These are phyloP conservation scores for Blastocystis sp. DNA, from an alignment of 352 stramenopile genomes.

Conservation along the genomic window DNA sequence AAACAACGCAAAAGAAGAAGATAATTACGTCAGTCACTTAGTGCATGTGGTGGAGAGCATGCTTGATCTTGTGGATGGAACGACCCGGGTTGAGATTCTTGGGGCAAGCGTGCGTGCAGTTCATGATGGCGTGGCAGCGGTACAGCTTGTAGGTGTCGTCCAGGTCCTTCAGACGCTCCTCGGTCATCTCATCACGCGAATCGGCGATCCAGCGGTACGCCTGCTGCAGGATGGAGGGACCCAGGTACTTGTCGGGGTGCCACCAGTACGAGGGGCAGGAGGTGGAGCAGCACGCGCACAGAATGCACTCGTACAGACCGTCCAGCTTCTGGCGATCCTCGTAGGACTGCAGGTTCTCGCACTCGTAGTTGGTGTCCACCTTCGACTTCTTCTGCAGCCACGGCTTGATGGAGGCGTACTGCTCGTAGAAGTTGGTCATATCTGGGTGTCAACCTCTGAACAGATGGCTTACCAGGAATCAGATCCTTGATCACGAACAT, in stretches of 20 bases:
- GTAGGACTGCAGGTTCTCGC: conserved; percentile 74
- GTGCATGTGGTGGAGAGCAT: conserved; percentile 59
- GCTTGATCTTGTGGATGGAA: conserved; percentile 97
- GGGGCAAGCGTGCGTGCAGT: conserved; percentile 98
- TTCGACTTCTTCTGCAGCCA: conserved; percentile 92
- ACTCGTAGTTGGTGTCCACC: conserved; percentile 77
- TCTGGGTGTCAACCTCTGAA: conserved; percentile 74
- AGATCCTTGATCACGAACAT: conserved; percentile 99
- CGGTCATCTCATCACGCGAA: too few species aligned
- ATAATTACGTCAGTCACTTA: conserved; percentile 61
- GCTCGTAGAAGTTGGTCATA: conserved; percentile 98
- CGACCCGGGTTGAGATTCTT: conserved; percentile 98
- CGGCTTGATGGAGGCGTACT: conserved; percentile 93
- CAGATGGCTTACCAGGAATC: conserved; percentile 77
- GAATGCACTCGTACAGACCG: conserved; percentile 73
- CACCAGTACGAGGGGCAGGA: conserved; percentile 87
- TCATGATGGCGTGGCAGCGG: conserved; percentile 77
- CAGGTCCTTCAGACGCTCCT: conserved; percentile 80
- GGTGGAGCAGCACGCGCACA: too few species aligned
- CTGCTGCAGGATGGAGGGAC: conserved; percentile 86
- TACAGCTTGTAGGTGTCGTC: conserved; percentile 87
- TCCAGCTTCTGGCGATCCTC: conserved; percentile 98
- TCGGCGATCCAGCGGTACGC: too few species aligned
- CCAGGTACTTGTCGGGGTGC: conserved; percentile 90
- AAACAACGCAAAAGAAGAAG: conserved; percentile 47